Evolutionary conservation across 2,329 filamentous ascomycete genomes (phyloP).

Genomic region (Sarocladium oryzae): DNA sequence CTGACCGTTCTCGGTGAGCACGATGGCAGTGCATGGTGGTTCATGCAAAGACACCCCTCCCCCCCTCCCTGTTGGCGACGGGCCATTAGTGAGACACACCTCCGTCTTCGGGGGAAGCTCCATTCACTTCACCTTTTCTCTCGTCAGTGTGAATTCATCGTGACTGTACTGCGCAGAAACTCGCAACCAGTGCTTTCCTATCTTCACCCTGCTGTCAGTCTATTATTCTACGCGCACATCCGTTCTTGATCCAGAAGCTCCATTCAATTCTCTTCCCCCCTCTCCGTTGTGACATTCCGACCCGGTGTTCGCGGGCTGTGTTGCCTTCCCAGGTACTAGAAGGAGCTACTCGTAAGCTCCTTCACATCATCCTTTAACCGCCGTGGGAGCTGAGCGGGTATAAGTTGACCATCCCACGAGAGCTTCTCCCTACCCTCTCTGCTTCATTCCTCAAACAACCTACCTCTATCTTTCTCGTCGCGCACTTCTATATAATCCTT

Average conservation of each 20-base stretch:
- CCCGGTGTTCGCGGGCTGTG: conserved; percentile 4
- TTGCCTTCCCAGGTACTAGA: not conserved
- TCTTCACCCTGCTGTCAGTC: not conserved
- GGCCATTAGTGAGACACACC: not conserved
- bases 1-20: not conserved
- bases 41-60: not conserved
- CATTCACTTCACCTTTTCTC: not conserved
- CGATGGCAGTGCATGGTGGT: not conserved
- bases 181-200: not conserved
- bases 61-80: not conserved
- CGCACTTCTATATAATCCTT: conserved; percentile 4
- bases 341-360: not conserved
- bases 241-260: not conserved
- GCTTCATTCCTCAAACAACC: not conserved
- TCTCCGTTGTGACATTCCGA: conserved; percentile 3
- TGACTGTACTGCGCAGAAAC: too few species aligned
- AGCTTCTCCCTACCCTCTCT: conserved; percentile 5
- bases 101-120: not conserved
- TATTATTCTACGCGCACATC: not conserved
- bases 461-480: not conserved
- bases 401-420: conserved; percentile 8
- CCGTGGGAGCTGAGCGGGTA: not conserved
- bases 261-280: not conserved
- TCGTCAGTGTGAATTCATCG: not conserved
- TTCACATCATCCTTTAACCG: too few species aligned